Evolutionary conservation across 352 stramenopile genomes (phyloP), one percentile per base, ranked within the genome.

Genomic region (Phytopythium montanum): DNA sequence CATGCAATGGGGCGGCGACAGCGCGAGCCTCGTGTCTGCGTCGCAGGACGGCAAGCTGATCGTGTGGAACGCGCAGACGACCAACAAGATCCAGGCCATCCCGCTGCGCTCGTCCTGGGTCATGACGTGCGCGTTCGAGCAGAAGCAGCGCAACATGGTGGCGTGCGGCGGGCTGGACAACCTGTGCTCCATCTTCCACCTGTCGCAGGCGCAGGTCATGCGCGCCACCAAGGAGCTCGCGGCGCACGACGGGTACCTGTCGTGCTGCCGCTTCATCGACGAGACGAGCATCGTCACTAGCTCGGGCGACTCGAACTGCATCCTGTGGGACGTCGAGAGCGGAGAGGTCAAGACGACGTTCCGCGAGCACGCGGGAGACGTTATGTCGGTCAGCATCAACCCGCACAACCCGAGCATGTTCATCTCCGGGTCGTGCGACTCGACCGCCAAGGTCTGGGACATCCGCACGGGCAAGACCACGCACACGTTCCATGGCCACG

Each of bases 101-200:
- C 91, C 94, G 34, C 74, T 99, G 38, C 95, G 97, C 34, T 98
- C 92, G 16, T 98, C 87, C 23, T 99, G 97, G 95, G 97, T 99
- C 59, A 99, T 99, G 97, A 99, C 96, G 9, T 99, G 97, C 64
- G 97, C 96, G 6, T 99, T 99, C 66, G 97, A 99, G 81, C 97
- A 98, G 69, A 94, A 94, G 48, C 92, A 97, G 62, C 91, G 96
- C 59, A 97, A 98, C 67, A 92, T 99, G 75, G 95, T 99, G 39
- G 97, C 97, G 1, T 99, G 96, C 70, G 97, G 97, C 46, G 97
- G 97, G 13, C 81, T 99, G 8, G 97, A 99, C 76, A 99, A 99
- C 79, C 75, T 99, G 48, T 99, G 97, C 79, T 99, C 96, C n/a
- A 98, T 99, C 65, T 99, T 99, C 74, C 94, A 98, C 66, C 75